Base-by-base conservation (phyloP, 805 yeast species). In the Henningerozyma blattae region DNA sequence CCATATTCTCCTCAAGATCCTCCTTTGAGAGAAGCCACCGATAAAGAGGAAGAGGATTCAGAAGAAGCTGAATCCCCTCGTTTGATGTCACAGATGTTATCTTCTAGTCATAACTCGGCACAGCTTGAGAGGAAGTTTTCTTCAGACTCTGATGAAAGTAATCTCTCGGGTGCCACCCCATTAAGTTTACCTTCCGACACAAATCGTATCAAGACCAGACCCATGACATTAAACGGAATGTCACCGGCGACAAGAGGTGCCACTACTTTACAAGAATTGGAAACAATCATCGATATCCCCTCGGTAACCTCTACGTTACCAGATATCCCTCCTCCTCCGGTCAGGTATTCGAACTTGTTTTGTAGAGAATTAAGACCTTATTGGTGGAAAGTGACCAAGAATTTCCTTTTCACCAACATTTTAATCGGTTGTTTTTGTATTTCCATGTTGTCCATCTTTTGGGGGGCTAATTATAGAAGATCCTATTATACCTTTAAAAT, bases 401-500 rank as follows among this genome's bases (percentile, higher is more conserved):
- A 20, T 20, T 20, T 20, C 22, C 22, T 20, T 7, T 20, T 20
- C 22, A 20, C 22, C 10, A 20, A 20, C 10, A 20, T 20, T 20
- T 10, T 20, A 7, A 20, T 27, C 5, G 29, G 18, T 14, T 15
- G 47, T 14, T 44, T 54, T 10, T 41, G 53, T 16, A 34, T 46
- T 15, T 27, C 45, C 2, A 45, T 52, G 12, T 35, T 59, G 15
- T 44, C 54, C 6, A 45, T 59, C 2, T 61, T 58, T 34, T 59
- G 64, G 62, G 66, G 66, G 14, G 54, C 64, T 4, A 38, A 51
- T 3, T 59, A 59, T 35, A 36, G 50, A 29, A 46, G 60, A 33
- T 16, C 34, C 1, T 44, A 43, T 8, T 39, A 55, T 28, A 35
- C 39, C 27, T 36, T 44, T 18, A 44, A 50, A 17, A 40, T 61